These are phyloP conservation scores for Lactarius hengduanensis DNA, from an alignment of 768 basidiomycete species.

Conservation along the genomic window DNA sequence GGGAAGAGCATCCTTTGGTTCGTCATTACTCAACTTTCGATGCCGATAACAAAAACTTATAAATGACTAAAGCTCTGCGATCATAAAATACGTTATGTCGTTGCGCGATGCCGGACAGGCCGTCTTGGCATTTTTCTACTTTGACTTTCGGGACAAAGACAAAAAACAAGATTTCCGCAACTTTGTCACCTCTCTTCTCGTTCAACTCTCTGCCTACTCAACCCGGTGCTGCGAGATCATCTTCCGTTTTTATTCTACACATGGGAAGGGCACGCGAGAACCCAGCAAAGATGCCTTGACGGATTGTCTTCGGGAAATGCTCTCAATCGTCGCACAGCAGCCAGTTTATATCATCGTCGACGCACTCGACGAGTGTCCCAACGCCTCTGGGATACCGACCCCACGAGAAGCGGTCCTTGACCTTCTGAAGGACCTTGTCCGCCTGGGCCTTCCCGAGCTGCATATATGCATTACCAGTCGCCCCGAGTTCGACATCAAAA, in stretches of 20 bases:
- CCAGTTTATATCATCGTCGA: background rate
- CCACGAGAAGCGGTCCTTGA: background rate
- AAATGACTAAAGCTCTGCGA: background rate
- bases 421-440: background rate
- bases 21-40: background rate
- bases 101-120: background rate
- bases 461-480: background rate
- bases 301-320: background rate
- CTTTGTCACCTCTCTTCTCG: background rate
- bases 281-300: background rate
- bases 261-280: background rate
- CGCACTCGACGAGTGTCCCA: background rate
- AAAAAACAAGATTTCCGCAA: background rate
- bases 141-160: background rate
- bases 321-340: background rate
- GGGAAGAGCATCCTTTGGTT: background rate
- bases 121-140: background rate
- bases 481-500: background rate
- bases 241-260: background rate
- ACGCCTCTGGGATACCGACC: background rate
- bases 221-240: background rate
- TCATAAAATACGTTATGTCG: background rate
- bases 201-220: background rate
- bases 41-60: background rate
- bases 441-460: background rate